Evolutionary conservation across 495 filamentous ascomycete genomes (phyloP), one percentile per base, ranked within the genome.

Genomic region (Penicillium desertorum): DNA sequence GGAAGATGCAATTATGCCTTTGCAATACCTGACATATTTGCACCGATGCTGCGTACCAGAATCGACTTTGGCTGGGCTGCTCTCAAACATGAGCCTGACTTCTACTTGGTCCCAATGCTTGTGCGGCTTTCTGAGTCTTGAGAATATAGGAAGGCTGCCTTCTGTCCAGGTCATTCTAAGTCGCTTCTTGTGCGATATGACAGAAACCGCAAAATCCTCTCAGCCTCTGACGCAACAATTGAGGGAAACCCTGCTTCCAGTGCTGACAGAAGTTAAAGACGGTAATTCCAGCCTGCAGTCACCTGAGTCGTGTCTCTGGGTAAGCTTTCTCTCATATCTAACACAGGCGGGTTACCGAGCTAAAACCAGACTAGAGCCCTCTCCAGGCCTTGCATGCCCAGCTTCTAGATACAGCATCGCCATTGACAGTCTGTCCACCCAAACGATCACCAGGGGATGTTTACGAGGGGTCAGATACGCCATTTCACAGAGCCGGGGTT

Each of bases 61-160:
- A 10, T 57, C 55, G 37, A 54, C 60, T 20, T 17, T 32, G 12
- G 58, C 61, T 19, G 42, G 52, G 14, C 29, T 63, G 5, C 32
- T 64, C 11, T 68, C 67, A 25, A 65, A 71, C 20, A 58, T 63
- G 50, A 65, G 64, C 44, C 54, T 74, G 48, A 58, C 61, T 17
- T 64, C 62, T 27, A 57, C 58, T 7, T 67, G 72, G 57, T 52
- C 67, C 44, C 70, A 72, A 62, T 66, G 62, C 22, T 39, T 79
- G n/a, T 59, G 56, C 7, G 64, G 67, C 4, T 60, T 74, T 22
- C 51, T 77, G 14, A 43, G 49, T 7, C 54, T 63, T 20, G 54
- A 62, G 20, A 51, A 58, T 19, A 45, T 68, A 20, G 39, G 37
- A 30, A 60, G 57, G 37, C 32, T 66, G 23, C 49, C 67, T 34